phyloP scores from a whole-genome alignment of 1,284 basidiomycete species.

The Microstroma glucosiphilum region DNA sequence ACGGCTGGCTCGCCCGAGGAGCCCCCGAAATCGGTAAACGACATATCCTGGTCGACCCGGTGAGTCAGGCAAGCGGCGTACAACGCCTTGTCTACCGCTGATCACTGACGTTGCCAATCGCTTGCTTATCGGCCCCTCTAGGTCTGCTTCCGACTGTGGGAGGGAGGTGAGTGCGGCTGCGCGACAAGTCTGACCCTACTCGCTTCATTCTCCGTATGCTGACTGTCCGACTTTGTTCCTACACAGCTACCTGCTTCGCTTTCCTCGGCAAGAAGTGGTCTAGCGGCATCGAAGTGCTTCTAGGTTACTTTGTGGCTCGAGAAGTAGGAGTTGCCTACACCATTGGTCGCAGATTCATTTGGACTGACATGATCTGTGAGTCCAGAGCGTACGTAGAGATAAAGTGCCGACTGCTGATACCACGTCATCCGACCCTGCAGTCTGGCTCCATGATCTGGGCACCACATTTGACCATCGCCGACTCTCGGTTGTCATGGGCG shows the following conservation, averaged over 20 bases:
- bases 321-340: conserved; percentile 21
- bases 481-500: conserved; percentile 16
- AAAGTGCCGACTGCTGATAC: background rate
- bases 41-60: conserved; percentile 24
- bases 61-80: background rate
- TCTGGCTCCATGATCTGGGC: conserved; percentile 22
- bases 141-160: conserved; percentile 22
- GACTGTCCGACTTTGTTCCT: no score
- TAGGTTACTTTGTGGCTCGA: conserved; percentile 26
- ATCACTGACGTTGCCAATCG: no score
- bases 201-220: no score
- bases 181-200: no score
- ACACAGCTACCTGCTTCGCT: conserved; percentile 14
- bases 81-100: no score
- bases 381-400: background rate
- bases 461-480: conserved; percentile 4
- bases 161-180: conserved; percentile 10
- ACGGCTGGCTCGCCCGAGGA: conserved; percentile 19
- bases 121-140: no score
- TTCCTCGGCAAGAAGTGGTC: conserved; percentile 19
- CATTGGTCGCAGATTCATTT: conserved; percentile 20
- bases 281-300: conserved; percentile 20
- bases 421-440: no score
- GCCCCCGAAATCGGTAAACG: conserved; percentile 16
- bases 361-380: conserved; percentile 15